A percentile compares a stretch with the other conserved stretches of the same genome.
Conservation (phyloP, 345 rosid genomes). For the Anastatica hierochuntica region DNA sequence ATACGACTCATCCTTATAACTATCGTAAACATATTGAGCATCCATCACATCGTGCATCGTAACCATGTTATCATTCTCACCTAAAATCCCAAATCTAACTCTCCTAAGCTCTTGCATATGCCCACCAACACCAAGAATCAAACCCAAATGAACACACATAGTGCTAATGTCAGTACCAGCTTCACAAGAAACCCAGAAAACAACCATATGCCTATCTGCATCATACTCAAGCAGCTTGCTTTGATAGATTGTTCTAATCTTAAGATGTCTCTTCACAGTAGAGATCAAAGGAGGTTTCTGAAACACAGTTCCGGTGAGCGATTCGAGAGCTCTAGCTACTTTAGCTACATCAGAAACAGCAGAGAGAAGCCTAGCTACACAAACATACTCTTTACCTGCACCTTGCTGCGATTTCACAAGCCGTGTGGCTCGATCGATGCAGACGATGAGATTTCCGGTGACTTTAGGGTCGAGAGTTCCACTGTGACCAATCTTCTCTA, state of each 20-base stretch:
- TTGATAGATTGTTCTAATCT: constrained; percentile 85
- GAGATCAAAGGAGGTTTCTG: constrained; percentile 89
- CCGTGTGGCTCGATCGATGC: constrained; percentile 86
- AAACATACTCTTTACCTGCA: constrained; percentile 93
- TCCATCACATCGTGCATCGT: too few relatives aligned
- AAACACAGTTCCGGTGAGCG: constrained; percentile 88
- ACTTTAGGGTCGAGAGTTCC: constrained; percentile 96
- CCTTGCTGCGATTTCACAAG: constrained; percentile 97
- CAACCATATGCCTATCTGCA: constrained; percentile 70
- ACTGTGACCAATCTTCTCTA: constrained; percentile 88
- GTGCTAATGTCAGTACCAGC: constrained; percentile 95
- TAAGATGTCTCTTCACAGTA: constrained; percentile 90
- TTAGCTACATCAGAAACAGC: constrained; percentile 73
- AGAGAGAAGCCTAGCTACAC: constrained; percentile 77
- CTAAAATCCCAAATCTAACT: constrained; percentile 81
- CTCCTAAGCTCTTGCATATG: constrained; percentile 96
- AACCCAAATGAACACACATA: constrained; percentile 84
- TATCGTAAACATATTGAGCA: too few relatives aligned
- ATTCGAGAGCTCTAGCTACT: constrained; percentile 80
- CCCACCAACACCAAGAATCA: constrained; percentile 86
- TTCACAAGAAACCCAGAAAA: constrained; percentile 92
- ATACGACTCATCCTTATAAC: too few relatives aligned
- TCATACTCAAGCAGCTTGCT: constrained; percentile 89
- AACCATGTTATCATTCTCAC: constrained; percentile 87
- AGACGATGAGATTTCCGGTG: constrained; percentile 86